Percentiles rank a stretch among this genome's conserved stretches.
Conservation (phyloP, 2,329 filamentous ascomycete species). For the Clarireedia homoeocarpa region DNA sequence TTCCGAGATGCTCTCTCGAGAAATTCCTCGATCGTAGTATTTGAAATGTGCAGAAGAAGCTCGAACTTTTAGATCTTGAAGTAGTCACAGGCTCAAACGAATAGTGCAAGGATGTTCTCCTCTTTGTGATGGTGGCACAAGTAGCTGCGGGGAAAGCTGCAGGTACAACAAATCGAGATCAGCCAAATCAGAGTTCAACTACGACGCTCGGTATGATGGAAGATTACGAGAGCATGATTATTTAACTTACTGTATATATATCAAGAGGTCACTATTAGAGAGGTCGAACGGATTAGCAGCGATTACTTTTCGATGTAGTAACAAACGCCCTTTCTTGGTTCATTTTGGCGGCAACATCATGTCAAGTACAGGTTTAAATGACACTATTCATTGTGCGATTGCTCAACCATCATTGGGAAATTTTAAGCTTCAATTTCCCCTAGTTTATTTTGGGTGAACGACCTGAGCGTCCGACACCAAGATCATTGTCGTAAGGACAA, state of each 20-base stretch:
- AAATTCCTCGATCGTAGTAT: neutral
- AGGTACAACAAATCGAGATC: neutral
- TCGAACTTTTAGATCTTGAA: neutral
- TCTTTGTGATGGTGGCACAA: constrained; percentile 2
- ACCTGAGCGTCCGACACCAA: too few species aligned
- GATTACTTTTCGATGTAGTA: too few species aligned
- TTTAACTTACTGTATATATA: neutral
- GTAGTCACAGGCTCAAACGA: neutral
- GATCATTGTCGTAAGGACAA: too few species aligned
- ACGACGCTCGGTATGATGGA: neutral
- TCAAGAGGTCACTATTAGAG: too few species aligned
- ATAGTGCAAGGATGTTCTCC: neutral
- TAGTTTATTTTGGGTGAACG: too few species aligned
- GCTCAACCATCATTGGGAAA: too few species aligned
- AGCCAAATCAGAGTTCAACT: neutral
- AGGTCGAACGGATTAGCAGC: too few species aligned
- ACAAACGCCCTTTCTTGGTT: too few species aligned
- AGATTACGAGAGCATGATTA: neutral
- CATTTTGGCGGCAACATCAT: too few species aligned
- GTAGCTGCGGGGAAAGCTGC: constrained; percentile 8
- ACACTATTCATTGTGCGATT: too few species aligned
- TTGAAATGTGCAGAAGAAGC: neutral
- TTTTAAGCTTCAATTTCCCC: too few species aligned
- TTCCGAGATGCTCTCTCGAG: neutral
- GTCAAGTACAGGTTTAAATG: too few species aligned